Conservation (phyloP, 805 yeast species). For the Ogataea nitratoaversa region DNA sequence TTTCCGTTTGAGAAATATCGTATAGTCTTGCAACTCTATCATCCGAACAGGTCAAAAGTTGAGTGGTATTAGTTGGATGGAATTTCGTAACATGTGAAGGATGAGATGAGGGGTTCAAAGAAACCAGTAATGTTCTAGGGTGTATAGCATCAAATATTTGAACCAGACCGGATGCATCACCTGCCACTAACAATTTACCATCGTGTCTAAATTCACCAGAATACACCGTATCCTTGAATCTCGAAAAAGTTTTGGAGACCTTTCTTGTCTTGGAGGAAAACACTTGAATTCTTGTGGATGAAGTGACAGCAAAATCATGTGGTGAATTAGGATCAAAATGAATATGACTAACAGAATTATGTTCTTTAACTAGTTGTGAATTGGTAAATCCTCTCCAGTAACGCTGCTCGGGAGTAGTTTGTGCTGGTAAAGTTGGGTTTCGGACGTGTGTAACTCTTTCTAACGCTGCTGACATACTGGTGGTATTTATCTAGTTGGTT, state of each 20-base stretch:
- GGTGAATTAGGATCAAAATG: constrained; percentile 83
- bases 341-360: constrained; percentile 84
- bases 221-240: constrained; percentile 90
- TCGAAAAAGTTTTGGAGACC: constrained; percentile 75
- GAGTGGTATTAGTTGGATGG: constrained; percentile 71
- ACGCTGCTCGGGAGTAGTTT: constrained; percentile 86
- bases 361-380: constrained; percentile 90
- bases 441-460: constrained; percentile 62
- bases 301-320: constrained; percentile 89
- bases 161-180: constrained; percentile 92
- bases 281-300: constrained; percentile 86
- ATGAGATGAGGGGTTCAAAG: constrained; percentile 77
- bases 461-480: constrained; percentile 78
- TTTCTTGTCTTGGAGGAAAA: constrained; percentile 93
- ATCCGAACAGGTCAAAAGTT: constrained; percentile 83
- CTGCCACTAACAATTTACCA: constrained; percentile 88
- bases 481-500: too few species aligned
- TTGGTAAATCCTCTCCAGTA: constrained; percentile 86
- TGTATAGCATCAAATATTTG: constrained; percentile 79
- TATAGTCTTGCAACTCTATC: constrained; percentile 83
- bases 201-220: constrained; percentile 89
- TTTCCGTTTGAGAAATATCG: constrained; percentile 74
- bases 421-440: constrained; percentile 75
- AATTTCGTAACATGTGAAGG: constrained; percentile 94
- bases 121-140: constrained; percentile 73